Evolutionary conservation across 441 rosid species (phyloP).

Genomic region (Adansonia madagascariensis): DNA sequence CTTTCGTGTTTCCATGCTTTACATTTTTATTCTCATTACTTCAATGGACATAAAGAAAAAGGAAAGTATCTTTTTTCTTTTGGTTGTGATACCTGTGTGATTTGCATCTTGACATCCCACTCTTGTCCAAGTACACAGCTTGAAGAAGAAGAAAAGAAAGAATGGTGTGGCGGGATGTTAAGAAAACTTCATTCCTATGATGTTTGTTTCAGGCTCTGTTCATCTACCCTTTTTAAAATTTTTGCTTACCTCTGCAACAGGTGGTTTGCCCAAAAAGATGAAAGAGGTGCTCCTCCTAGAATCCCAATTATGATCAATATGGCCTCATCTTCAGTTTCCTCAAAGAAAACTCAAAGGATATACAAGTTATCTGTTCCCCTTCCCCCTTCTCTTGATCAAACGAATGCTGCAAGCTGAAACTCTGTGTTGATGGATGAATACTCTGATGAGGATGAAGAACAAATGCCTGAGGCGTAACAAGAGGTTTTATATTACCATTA

Average conservation of each 20-base stretch:
- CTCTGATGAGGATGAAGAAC: conserved; percentile 98
- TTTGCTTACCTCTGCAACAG: conserved; percentile 43
- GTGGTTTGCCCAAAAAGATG: conserved; percentile 99
- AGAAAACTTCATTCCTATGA: conserved; percentile 3
- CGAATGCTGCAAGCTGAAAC: conserved; percentile 63
- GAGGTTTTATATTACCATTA: conserved; percentile 54
- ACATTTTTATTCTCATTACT: background rate
- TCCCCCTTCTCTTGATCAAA: conserved; percentile 66
- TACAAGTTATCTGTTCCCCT: conserved; percentile 52
- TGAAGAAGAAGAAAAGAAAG: background rate
- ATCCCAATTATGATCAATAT: conserved; percentile 98
- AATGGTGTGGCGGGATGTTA: background rate
- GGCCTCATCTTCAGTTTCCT: conserved; percentile 76
- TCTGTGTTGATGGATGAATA: conserved; percentile 83
- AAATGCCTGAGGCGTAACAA: conserved; percentile 82
- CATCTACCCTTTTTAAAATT: conserved; percentile 21
- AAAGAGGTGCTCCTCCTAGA: conserved; percentile 87
- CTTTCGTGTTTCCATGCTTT: background rate
- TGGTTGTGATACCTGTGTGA: background rate
- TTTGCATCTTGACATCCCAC: background rate
- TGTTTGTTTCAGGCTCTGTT: conserved; percentile 22
- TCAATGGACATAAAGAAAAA: background rate
- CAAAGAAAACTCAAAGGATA: conserved; percentile 56
- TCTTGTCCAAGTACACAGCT: background rate
- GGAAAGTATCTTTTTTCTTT: background rate